Conservation (phyloP, 441 rosid genomes). For the Manihot esculenta region DNA sequence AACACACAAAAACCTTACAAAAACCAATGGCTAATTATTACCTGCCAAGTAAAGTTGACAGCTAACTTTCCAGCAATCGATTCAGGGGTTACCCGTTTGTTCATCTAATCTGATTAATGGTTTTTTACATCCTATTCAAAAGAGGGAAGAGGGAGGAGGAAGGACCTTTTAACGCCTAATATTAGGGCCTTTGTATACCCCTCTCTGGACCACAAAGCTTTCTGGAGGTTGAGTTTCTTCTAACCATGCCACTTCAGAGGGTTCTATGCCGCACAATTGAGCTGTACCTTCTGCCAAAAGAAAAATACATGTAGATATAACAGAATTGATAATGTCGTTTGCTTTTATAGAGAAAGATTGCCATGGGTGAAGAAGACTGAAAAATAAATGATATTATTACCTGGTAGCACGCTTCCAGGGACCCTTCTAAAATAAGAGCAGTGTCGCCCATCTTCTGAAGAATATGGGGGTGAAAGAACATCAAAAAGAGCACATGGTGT, state of each 20-base stretch:
- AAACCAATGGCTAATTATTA: constrained; percentile 26
- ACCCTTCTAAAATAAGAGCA: constrained; percentile 41
- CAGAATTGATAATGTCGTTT: background rate
- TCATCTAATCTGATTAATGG: constrained; percentile 26
- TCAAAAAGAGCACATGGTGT: constrained; percentile 51
- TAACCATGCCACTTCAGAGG: constrained; percentile 35
- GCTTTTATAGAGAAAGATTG: background rate
- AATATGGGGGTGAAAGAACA: constrained; percentile 42
- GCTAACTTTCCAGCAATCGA: constrained; percentile 24
- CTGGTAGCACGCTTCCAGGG: constrained; percentile 29
- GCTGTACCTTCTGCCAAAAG: constrained; percentile 24
- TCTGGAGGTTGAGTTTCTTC: constrained; percentile 46
- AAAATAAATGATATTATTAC: constrained; percentile 12
- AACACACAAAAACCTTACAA: constrained; percentile 28
- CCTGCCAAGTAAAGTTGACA: constrained; percentile 26
- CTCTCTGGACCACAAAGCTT: constrained; percentile 37
- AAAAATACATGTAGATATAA: background rate
- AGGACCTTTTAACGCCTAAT: constrained; percentile 37
- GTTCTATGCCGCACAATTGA: constrained; percentile 27
- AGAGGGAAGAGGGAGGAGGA: background rate
- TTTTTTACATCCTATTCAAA: constrained; percentile 12
- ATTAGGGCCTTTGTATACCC: constrained; percentile 42
- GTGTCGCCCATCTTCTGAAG: constrained; percentile 44
- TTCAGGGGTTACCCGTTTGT: constrained; percentile 18
- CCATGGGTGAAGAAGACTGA: too few species aligned